phyloP scores from a whole-genome alignment of 495 filamentous ascomycete genomes.

The Collariella sp. region DNA sequence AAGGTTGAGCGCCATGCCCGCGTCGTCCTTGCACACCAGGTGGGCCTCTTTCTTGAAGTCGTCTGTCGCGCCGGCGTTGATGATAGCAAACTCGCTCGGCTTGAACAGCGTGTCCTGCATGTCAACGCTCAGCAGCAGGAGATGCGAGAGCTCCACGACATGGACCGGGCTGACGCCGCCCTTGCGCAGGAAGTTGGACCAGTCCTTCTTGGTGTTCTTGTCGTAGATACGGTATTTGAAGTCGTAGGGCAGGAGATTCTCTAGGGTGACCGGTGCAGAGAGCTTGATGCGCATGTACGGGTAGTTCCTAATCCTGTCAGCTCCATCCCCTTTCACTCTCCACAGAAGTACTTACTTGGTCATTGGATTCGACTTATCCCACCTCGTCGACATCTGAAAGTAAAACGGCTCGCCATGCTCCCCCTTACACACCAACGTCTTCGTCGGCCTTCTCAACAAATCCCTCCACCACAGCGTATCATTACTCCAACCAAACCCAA shows the following conservation, averaged over 20 bases:
- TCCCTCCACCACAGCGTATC: slow-evolving; percentile 90
- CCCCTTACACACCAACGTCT: slow-evolving; percentile 76
- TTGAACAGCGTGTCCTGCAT: slow-evolving; percentile 94
- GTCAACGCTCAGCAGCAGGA: slow-evolving; percentile 83
- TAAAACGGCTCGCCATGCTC: slow-evolving; percentile 85
- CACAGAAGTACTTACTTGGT: slow-evolving; percentile 43
- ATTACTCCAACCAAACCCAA: slow-evolving; percentile 90
- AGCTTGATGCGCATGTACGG: slow-evolving; percentile 91
- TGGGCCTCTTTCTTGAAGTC: slow-evolving; percentile 77
- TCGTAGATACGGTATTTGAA: slow-evolving; percentile 99
- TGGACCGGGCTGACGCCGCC: slow-evolving; percentile 95
- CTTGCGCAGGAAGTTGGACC: slow-evolving; percentile 95
- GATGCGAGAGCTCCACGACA: slow-evolving; percentile 89
- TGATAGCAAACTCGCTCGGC: slow-evolving; percentile 89
- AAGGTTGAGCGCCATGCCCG: slow-evolving; percentile 67
- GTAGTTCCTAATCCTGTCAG: slow-evolving; percentile 50
- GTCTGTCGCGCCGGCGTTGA: slow-evolving; percentile 83
- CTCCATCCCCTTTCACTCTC: slow-evolving; percentile 18
- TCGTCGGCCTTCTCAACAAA: slow-evolving; percentile 69
- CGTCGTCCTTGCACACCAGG: slow-evolving; percentile 73
- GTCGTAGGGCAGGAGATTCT: slow-evolving; percentile 91
- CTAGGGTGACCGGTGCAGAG: slow-evolving; percentile 83
- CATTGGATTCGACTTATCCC: slow-evolving; percentile 69
- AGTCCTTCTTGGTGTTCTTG: slow-evolving; percentile 94
- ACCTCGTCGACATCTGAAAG: slow-evolving; percentile 86